Base-by-base conservation (phyloP, 2,329 filamentous ascomycete species). In the Colletotrichum eremochloae region DNA sequence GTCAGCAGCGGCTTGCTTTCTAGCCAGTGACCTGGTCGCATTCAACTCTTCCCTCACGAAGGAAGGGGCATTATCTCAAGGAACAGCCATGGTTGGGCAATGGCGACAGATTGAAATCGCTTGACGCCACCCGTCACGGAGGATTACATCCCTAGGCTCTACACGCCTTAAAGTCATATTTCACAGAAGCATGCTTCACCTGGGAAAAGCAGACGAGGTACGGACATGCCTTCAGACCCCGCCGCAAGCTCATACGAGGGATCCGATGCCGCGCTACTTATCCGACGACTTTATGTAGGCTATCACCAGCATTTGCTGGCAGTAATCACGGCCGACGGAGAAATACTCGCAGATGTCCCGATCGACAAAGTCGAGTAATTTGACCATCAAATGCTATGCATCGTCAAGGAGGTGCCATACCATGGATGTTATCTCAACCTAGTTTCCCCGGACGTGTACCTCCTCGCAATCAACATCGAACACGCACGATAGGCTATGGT, bases 391-490 rank as follows among this genome's bases (percentile, higher is more conserved):
- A 52, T 18, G 44, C 20, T 38, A 62, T 29, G 60, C 31, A 4
- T 12, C 18, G 5, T 38, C 48, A n/a, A n/a, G n/a, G 36, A 63
- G 6, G 33, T 36, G 33, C 46, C 33, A 24, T 46, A 52, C 38
- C 44, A 5, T 36, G 15, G 60, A 63, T 15, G 14, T n/a, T 31
- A 20, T 36, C 46, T 15, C 36, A 62, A 50, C 31, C 42, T 42
- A 38, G 46, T 40, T 68, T 44, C 55, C 68, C 68, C 42, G 50
- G 56, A 57, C 57, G 11, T 36, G n/a, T 12, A 24, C 29, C 31
- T 42, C 5, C 15, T 38, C 5, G 46, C 71, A 76, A 77, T 77
- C 74, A 78, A 76, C 75, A 75, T 76, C 75, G 76, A 75, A 78
- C 73, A 78, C 73, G 53, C 46, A 57, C 46, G 61, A 44, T 46